Conservation (phyloP, 2,329 filamentous ascomycete genomes). For the Leptographium lundbergii region DNA sequence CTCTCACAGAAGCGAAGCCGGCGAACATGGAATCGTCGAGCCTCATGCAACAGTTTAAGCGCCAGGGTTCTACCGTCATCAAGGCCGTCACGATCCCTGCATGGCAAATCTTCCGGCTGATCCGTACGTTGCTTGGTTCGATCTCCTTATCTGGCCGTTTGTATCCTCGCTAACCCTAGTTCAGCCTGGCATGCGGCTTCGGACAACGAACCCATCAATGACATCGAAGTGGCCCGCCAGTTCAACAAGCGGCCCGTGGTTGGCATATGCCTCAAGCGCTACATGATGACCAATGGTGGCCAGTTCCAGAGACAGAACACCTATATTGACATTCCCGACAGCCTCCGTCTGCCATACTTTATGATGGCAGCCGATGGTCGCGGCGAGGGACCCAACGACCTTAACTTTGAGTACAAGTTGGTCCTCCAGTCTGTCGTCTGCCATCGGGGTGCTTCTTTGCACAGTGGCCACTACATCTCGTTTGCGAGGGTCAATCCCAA, state of each 20-base stretch:
- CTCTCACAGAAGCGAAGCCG: slow-evolving; percentile 37
- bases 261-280: slow-evolving; percentile 86
- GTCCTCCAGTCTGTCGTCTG: slow-evolving; percentile 86
- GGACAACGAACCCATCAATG: slow-evolving; percentile 41
- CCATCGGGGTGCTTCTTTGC: slow-evolving; percentile 72
- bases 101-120: slow-evolving; percentile 92
- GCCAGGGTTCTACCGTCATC: slow-evolving; percentile 35
- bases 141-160: background rate
- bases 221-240: slow-evolving; percentile 77
- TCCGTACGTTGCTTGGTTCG: slow-evolving; percentile 45
- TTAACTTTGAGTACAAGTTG: slow-evolving; percentile 86
- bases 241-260: slow-evolving; percentile 78
- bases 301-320: slow-evolving; percentile 62
- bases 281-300: slow-evolving; percentile 60
- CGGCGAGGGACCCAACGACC: slow-evolving; percentile 43
- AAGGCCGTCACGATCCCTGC: slow-evolving; percentile 92
- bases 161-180: background rate
- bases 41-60: slow-evolving; percentile 30
- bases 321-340: slow-evolving; percentile 76
- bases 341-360: slow-evolving; percentile 76
- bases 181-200: slow-evolving; percentile 70
- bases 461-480: slow-evolving; percentile 85
- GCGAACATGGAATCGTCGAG: slow-evolving; percentile 27
- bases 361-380: slow-evolving; percentile 64
- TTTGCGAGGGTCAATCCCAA: slow-evolving; percentile 64